A percentile compares a stretch with the other conserved stretches of the same genome.
Evolutionary conservation across 441 rosid species (phyloP).

Genomic region (Populus hybrid): DNA sequence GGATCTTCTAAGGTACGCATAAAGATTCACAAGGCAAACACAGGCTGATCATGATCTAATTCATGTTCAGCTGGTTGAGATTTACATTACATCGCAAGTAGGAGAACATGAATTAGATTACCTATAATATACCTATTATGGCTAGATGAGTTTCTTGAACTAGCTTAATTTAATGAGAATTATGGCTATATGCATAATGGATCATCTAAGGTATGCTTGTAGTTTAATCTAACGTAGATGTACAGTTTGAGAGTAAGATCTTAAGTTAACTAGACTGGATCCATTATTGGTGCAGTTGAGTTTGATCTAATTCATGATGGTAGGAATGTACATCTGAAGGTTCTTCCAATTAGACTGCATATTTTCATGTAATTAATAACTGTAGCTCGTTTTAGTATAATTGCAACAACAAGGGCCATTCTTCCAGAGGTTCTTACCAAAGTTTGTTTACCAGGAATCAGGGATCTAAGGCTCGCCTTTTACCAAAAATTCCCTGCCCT

Average conservation of each 20-base stretch:
- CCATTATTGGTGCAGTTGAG: background rate
- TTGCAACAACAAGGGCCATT: background rate
- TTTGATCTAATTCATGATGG: background rate
- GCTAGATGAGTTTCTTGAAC: slow-evolving; percentile 61
- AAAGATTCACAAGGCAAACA: background rate
- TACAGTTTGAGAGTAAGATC: background rate
- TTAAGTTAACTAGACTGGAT: background rate
- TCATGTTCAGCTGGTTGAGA: background rate
- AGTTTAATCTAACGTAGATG: background rate
- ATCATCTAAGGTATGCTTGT: slow-evolving; percentile 60
- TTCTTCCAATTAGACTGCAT: background rate
- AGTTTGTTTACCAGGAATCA: background rate
- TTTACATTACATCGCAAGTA: background rate
- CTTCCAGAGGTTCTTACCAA: background rate
- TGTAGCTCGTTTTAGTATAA: no score
- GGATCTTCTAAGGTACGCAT: slow-evolving; percentile 73
- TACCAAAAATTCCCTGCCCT: background rate
- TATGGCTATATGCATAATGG: slow-evolving; percentile 61
- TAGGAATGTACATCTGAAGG: background rate
- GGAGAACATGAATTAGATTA: background rate
- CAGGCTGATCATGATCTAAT: background rate
- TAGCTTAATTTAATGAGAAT: slow-evolving; percentile 52
- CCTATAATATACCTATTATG: background rate
- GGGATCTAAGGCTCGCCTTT: background rate
- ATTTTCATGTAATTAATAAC: background rate